Base-by-base conservation (phyloP, 1,139 yeast species). In the Yamadazyma blattariae region DNA sequence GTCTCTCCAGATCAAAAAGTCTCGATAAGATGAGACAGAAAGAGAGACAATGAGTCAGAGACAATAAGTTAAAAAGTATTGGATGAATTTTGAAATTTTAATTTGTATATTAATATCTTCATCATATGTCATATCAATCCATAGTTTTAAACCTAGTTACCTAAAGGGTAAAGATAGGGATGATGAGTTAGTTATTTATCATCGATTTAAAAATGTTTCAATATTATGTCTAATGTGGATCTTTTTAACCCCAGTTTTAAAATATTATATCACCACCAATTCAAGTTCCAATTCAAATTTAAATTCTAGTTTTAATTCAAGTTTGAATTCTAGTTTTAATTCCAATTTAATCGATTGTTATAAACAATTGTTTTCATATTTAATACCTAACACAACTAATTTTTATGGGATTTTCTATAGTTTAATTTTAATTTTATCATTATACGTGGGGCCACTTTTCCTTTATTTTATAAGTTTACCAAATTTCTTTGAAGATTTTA, bases 361-460 rank as follows among this genome's bases (percentile, higher is more conserved):
- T 28, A 18, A 17, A 10, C 25, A 28, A n/a, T 26, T 36, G 33
- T 41, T 5, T 14, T 12, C 26, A 12, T n/a, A 26, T 12, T 50
- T 47, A 14, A 42, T 52, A 9, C 17, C 54, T 3, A 18, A 41
- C 16, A 21, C 10, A 3, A 12, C 25, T 17, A 7, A 17, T 17
- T 17, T 17, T 5, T 5, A 17, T 17, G 19, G 19, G 19, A 17
- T 17, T 17, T 17, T 17, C 7, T 17, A 17, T 17, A 17, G 19
- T 7, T 17, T 17, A 7, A 17, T 5, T 5, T 17, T 17, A 7
- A 17, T 17, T 17, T 17, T 17, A 17, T 17, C 19, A 1, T 61
- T 84, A 1, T 83, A 78, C 47, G 46, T 66, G 15, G 94, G 90
- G 0, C 86, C 89, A 1, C 49, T 85, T 3, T 44, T 65, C 4